phyloP scores from a whole-genome alignment of 2,329 filamentous ascomycete genomes.

The Pyrenophora teres region DNA sequence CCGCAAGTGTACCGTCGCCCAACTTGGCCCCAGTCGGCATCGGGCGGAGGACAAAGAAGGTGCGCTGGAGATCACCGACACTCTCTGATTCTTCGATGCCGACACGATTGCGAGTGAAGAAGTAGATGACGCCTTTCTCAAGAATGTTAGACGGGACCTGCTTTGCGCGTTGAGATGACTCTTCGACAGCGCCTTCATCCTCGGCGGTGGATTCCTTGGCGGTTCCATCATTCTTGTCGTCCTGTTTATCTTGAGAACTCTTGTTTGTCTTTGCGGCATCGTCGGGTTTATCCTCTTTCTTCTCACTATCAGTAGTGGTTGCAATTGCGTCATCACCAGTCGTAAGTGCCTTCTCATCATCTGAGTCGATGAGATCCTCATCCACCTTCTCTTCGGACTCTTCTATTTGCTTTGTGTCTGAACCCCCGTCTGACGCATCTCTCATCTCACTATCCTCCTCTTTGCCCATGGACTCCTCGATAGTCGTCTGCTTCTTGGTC shows the following conservation, averaged over 20 bases:
- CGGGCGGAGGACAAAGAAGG: conserved; percentile 78
- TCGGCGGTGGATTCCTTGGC: conserved; percentile 31
- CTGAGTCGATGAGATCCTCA: neutral
- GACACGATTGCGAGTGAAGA: conserved; percentile 82
- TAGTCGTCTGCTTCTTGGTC: conserved; percentile 56
- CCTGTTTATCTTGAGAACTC: conserved; percentile 4
- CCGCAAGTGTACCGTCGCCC: conserved; percentile 61
- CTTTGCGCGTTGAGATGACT: conserved; percentile 57
- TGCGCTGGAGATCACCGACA: conserved; percentile 75
- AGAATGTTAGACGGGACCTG: conserved; percentile 66
- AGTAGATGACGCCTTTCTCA: conserved; percentile 90
- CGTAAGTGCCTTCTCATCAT: conserved; percentile 21
- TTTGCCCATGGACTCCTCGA: conserved; percentile 59
- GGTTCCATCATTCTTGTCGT: conserved; percentile 13
- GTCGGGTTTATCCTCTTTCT: conserved; percentile 1
- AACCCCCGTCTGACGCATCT: conserved; percentile 19
- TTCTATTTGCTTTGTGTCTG: conserved; percentile 9
- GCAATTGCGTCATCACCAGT: conserved; percentile 27
- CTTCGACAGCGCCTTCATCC: conserved; percentile 49
- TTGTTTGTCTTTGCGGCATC: conserved; percentile 8
- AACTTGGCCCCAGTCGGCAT: conserved; percentile 72
- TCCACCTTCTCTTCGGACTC: conserved; percentile 16
- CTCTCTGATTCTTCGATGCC: conserved; percentile 70
- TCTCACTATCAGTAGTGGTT: conserved; percentile 16
- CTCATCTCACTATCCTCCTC: conserved; percentile 35